These are phyloP conservation scores for Thuidium tamariscinum DNA, from an alignment of 225 moss, liverwort and hornwort genomes.

Conservation along the genomic window DNA sequence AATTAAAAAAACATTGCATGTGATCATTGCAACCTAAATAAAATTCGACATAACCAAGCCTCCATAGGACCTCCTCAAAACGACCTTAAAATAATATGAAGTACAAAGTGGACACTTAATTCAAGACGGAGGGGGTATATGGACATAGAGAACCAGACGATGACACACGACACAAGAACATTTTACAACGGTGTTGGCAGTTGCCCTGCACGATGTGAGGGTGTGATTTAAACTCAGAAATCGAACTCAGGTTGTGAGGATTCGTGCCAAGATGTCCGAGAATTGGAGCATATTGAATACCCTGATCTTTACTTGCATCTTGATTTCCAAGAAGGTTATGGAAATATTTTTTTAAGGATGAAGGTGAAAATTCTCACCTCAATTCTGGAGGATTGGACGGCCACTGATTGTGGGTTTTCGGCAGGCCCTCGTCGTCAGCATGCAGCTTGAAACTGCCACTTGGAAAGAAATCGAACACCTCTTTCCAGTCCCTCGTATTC, in stretches of 20 bases:
- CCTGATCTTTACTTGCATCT: not conserved
- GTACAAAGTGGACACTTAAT: not conserved
- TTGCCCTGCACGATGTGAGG: not conserved
- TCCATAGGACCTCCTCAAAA: not conserved
- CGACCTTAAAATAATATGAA: not conserved
- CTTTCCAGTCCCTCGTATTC: conserved; percentile 82
- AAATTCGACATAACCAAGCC: not conserved
- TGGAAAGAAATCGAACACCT: conserved; percentile 55
- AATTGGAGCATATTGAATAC: not conserved
- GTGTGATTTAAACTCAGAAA: not conserved
- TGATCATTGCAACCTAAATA: not conserved
- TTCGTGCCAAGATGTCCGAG: not conserved
- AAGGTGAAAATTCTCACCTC: not conserved
- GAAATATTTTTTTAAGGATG: not conserved
- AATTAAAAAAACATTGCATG: not conserved
- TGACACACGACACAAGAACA: not conserved
- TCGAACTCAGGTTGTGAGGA: not conserved
- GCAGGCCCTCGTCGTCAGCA: not conserved
- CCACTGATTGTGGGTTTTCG: conserved; percentile 46
- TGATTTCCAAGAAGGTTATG: not conserved
- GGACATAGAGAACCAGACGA: not conserved
- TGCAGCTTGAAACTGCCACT: not conserved
- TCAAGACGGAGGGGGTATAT: not conserved
- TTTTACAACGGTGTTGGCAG: not conserved
- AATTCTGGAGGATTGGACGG: conserved; percentile 38